Evolutionary conservation across 257 asterid species (phyloP).

Genomic region (Solanum chiquidenum): DNA sequence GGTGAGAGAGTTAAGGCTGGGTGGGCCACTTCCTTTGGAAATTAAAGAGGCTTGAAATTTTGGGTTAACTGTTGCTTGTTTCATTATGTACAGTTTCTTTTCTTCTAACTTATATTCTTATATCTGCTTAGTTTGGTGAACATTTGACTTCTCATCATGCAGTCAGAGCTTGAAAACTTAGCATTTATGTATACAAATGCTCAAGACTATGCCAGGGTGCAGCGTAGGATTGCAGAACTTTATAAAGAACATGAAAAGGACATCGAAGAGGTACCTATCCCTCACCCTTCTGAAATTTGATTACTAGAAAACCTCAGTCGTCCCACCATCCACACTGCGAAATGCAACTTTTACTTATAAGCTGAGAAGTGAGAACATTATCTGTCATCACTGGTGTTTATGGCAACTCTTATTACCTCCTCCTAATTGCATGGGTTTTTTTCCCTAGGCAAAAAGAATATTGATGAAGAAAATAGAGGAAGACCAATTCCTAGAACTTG

Average conservation of each 20-base stretch:
- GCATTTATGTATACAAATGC: slow-evolving; percentile 89
- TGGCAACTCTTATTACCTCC: not conserved
- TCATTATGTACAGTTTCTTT: not conserved
- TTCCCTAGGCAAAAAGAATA: slow-evolving; percentile 57
- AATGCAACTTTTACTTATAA: not conserved
- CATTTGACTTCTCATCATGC: slow-evolving; percentile 16
- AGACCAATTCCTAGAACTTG: slow-evolving; percentile 76
- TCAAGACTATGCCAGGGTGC: slow-evolving; percentile 61
- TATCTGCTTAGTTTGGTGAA: not conserved
- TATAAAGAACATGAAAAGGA: slow-evolving; percentile 77
- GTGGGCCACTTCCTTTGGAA: not conserved
- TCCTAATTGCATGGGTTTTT: not conserved
- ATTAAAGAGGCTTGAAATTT: not conserved
- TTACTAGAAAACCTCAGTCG: not conserved
- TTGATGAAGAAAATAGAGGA: slow-evolving; percentile 69
- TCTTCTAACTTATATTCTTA: not conserved
- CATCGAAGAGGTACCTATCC: slow-evolving; percentile 52
- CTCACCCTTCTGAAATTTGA: not conserved
- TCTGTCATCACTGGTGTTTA: not conserved
- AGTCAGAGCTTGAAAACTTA: slow-evolving; percentile 90
- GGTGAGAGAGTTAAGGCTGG: not conserved
- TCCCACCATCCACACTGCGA: not conserved
- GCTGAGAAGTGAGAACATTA: not conserved
- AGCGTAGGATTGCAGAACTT: slow-evolving; percentile 71
- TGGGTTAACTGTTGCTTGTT: not conserved